Conservation (phyloP, 2,329 filamentous ascomycete genomes). For the Pochonia chlamydosporia region DNA sequence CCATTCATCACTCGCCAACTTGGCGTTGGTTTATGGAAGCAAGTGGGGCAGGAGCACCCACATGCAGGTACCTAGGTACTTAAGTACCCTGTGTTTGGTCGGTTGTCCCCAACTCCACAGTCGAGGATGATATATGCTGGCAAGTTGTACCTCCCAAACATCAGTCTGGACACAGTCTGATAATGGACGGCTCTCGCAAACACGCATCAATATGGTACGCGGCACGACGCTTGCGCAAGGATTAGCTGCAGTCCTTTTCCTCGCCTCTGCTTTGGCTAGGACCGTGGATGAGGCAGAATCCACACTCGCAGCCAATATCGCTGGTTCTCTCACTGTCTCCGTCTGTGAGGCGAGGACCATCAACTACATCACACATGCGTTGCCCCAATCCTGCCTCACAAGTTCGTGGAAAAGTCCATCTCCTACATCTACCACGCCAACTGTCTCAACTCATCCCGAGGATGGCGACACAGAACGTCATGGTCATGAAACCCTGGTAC, state of each 20-base stretch:
- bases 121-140: too few relatives aligned
- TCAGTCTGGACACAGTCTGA: background rate
- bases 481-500: background rate
- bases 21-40: too few relatives aligned
- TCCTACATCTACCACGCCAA: slow-evolving; percentile 7
- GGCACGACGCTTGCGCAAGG: background rate
- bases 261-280: background rate
- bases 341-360: slow-evolving; percentile 57
- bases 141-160: background rate
- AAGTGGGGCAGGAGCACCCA: too few relatives aligned
- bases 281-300: background rate
- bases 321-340: background rate
- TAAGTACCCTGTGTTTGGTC: too few relatives aligned
- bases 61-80: too few relatives aligned
- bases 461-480: background rate
- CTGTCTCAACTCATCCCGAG: background rate
- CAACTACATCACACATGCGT: slow-evolving; percentile 75
- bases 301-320: background rate
- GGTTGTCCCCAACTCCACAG: too few relatives aligned
- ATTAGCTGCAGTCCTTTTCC: slow-evolving; percentile 1
- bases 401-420: slow-evolving; percentile 46
- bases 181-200: slow-evolving; percentile 5
- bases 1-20: too few relatives aligned
- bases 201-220: slow-evolving; percentile 8
- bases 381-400: slow-evolving; percentile 70